phyloP scores from a whole-genome alignment of 495 filamentous ascomycete genomes.

The Ramalina intermedia region DNA sequence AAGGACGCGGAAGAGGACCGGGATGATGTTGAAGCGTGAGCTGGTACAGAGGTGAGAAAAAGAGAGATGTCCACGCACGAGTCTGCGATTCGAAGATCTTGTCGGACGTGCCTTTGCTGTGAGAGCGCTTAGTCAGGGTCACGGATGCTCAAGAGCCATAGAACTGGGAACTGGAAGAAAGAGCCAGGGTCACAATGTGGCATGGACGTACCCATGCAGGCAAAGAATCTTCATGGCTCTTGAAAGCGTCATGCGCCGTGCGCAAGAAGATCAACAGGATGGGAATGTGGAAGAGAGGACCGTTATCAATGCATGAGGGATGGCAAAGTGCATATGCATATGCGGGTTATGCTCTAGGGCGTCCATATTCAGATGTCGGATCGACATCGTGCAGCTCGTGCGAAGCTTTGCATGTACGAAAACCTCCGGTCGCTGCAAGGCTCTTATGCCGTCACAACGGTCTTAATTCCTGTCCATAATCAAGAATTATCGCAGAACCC shows the following conservation, averaged over 20 bases:
- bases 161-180: too few relatives aligned
- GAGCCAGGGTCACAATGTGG: too few relatives aligned
- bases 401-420: background rate
- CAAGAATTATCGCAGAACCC: background rate
- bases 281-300: background rate
- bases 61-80: slow-evolving; percentile 21
- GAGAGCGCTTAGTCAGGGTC: background rate
- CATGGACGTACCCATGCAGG: slow-evolving; percentile 32
- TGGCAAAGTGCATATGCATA: background rate
- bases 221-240: slow-evolving; percentile 40
- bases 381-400: background rate
- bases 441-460: background rate
- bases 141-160: too few relatives aligned
- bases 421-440: background rate
- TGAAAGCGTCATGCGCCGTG: background rate
- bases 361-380: background rate
- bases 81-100: slow-evolving; percentile 43
- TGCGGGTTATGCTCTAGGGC: too few relatives aligned
- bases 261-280: background rate
- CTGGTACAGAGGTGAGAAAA: slow-evolving; percentile 11
- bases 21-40: too few relatives aligned
- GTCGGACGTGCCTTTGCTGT: slow-evolving; percentile 39
- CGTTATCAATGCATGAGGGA: background rate
- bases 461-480: background rate
- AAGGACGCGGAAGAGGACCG: too few relatives aligned